Evolutionary conservation across 2,329 filamentous ascomycete species (phyloP), one percentile per base, ranked within the genome.

Genomic region (Fusarium bactridioides): DNA sequence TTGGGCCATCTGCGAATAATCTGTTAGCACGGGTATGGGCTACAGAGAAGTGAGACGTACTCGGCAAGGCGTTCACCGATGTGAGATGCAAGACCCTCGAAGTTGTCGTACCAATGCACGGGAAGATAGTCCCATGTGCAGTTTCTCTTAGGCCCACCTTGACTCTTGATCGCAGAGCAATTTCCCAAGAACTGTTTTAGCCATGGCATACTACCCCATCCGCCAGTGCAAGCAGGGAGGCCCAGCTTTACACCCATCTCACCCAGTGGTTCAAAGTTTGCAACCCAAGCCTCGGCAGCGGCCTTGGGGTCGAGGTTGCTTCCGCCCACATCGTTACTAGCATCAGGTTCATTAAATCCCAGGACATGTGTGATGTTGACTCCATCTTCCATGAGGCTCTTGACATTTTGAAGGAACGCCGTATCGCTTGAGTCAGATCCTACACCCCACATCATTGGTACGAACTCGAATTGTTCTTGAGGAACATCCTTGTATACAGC

Each of bases 271-370:
- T 92, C 87, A 63, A 96, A 89, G 76, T 94, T 90, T 44, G 85
- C 84, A 37, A 92, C 89, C 92, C 93, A 96, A 12, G 89, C 86
- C 58, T 86, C 79, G 4, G 93, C 93, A 0, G 93, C 93, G 3
- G 82, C 79, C 13, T 83, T 78, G 0, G 92, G 89, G 4, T 84
- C 78, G 27, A 95, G 82, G 70, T 88, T 83, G 70, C 88, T 91
- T 7, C 93, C 93, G 44, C 92, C 92, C 13, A 83, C 86, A 4
- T 78, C 75, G 3, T 76, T 72, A 5, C 83, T 79, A 21, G 87
- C 89, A 77, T 95, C 92, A 1, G 93, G 93, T 78, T 96, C 93
- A 81, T 96, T 95, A 84, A 94, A 95, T 33, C 85, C 87, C n/a
- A 95, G 83, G 5, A 93, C 88, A 75, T 93, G 88, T 18, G 84